These are phyloP conservation scores for Passalora sequoiae DNA, from an alignment of 2,329 filamentous ascomycete genomes.

Conservation along the genomic window DNA sequence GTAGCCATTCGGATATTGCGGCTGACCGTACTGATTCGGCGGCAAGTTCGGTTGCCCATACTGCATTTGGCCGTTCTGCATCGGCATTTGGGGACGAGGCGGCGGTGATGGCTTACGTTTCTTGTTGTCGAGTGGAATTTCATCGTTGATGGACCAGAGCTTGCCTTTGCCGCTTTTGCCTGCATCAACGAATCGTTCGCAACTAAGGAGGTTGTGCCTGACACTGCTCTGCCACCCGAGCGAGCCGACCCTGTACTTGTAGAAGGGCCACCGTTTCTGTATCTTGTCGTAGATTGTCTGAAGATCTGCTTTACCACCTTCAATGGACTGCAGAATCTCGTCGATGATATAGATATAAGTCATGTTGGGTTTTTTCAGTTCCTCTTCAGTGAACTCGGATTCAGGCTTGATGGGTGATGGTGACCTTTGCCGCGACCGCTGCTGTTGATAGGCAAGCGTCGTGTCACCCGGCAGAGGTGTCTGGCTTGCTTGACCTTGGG, in stretches of 20 bases:
- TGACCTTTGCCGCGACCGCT: conserved; percentile 33
- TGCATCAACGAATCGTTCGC: conserved; percentile 56
- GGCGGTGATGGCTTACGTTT: conserved; percentile 46
- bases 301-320: conserved; percentile 54
- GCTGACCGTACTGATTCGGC: conserved; percentile 14
- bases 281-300: conserved; percentile 63
- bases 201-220: conserved; percentile 58
- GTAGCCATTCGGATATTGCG: conserved; percentile 13
- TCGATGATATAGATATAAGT: conserved; percentile 62
- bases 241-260: conserved; percentile 55
- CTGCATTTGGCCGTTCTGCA: conserved; percentile 21
- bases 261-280: conserved; percentile 59
- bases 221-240: conserved; percentile 64
- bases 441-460: conserved; percentile 5
- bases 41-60: conserved; percentile 13
- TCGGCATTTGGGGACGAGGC: conserved; percentile 18
- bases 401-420: conserved; percentile 59
- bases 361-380: conserved; percentile 62
- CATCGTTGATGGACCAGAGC: conserved; percentile 57
- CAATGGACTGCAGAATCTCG: conserved; percentile 55
- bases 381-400: conserved; percentile 65
- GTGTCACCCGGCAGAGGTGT: conserved; percentile 3
- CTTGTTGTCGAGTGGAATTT: conserved; percentile 57
- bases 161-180: conserved; percentile 58
- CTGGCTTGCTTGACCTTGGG: conserved; percentile 5